Evolutionary conservation across 371 early-diverging fungal genomes (phyloP).

Genomic region (Blakeslea trispora): DNA sequence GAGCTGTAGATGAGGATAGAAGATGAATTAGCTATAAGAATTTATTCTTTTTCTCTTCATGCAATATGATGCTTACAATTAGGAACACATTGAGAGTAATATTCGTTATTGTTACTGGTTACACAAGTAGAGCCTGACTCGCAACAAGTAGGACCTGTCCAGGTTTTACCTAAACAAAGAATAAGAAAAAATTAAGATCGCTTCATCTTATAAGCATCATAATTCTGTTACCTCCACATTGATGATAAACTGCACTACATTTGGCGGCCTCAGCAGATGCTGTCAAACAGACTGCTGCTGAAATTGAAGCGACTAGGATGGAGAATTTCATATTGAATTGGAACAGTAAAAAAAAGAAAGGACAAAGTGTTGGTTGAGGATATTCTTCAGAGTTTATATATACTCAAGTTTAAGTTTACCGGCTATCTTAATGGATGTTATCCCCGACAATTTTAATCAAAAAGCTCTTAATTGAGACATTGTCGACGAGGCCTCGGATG

Average conservation of each 20-base stretch:
- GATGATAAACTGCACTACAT: slow-evolving; percentile 28
- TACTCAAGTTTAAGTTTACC: too few relatives aligned
- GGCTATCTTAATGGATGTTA: too few relatives aligned
- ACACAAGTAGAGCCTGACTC: slow-evolving; percentile 37
- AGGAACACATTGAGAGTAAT: slow-evolving; percentile 43
- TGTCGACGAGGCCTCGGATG: too few relatives aligned
- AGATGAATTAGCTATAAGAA: too few relatives aligned
- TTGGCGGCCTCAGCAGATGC: slow-evolving; percentile 13
- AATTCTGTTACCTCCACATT: slow-evolving; percentile 36
- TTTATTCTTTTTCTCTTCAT: too few relatives aligned
- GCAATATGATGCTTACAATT: slow-evolving; percentile 2
- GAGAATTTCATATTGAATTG: slow-evolving; percentile 7
- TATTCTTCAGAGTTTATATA: too few relatives aligned
- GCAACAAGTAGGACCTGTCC: slow-evolving; percentile 42
- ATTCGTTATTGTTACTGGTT: slow-evolving; percentile 19
- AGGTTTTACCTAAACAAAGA: slow-evolving; percentile 25
- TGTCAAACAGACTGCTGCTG: slow-evolving; percentile 5
- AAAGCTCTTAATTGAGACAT: too few relatives aligned
- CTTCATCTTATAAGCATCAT: not conserved
- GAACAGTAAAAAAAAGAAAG: too few relatives aligned
- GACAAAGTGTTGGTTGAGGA: too few relatives aligned
- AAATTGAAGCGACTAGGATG: slow-evolving; percentile 7
- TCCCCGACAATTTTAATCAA: too few relatives aligned
- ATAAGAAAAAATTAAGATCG: not conserved
- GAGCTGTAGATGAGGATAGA: not conserved